Evolutionary conservation across 2,329 filamentous ascomycete genomes (phyloP).

Genomic region (Ophiocordyceps camponoti-floridani): DNA sequence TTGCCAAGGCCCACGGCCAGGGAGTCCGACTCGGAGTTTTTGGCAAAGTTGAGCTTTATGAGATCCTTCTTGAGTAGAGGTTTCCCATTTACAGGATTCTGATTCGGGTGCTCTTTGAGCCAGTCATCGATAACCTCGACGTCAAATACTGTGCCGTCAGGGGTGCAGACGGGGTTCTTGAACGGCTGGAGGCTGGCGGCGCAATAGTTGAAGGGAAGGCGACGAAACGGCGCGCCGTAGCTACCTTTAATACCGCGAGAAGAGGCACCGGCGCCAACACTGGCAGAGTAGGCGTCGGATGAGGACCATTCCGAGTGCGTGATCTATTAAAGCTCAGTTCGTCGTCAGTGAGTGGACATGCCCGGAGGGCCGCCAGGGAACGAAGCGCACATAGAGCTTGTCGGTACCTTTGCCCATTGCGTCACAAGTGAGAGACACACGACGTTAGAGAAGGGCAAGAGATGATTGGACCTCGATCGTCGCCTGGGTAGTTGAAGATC

Average conservation of each 20-base stretch:
- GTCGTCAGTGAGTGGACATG: not conserved
- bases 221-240: constrained; percentile 48
- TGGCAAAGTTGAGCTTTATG: constrained; percentile 78
- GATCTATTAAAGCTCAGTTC: constrained; percentile 29
- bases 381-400: constrained; percentile 21
- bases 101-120: constrained; percentile 74
- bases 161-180: constrained; percentile 81
- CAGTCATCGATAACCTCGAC: constrained; percentile 85
- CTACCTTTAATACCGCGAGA: constrained; percentile 25
- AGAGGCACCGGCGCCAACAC: constrained; percentile 49
- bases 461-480: not conserved
- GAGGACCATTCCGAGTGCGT: constrained; percentile 98
- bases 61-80: constrained; percentile 67
- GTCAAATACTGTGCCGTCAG: constrained; percentile 80
- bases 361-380: too few relatives aligned
- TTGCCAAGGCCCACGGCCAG: constrained; percentile 28
- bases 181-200: constrained; percentile 91
- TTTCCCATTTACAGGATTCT: constrained; percentile 74
- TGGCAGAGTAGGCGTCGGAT: constrained; percentile 72
- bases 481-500: not conserved
- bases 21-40: constrained; percentile 56
- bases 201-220: constrained; percentile 95
- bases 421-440: constrained; percentile 1
- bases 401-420: constrained; percentile 25
- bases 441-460: not conserved